Percentiles rank a stretch among this genome's conserved stretches.
phyloP scores from a whole-genome alignment of 768 basidiomycete species.

The Boletus subparvulus region DNA sequence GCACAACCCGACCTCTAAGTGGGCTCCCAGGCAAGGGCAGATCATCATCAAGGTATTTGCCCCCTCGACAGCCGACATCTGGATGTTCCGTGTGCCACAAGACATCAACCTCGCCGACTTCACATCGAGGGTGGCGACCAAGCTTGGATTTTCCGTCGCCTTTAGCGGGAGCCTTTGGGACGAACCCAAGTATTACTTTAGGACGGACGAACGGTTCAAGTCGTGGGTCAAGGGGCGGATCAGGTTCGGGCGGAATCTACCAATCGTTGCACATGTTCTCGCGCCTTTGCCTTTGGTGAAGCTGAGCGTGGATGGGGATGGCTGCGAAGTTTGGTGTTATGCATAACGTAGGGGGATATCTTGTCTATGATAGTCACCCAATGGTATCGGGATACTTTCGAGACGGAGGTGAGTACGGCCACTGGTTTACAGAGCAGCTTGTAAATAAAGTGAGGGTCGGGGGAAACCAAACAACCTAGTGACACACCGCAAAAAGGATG shows the following conservation, averaged over 20 bases:
- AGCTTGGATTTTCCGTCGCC: conserved; percentile 37
- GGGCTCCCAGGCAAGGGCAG: conserved; percentile 35
- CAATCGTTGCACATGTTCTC: conserved; percentile 33
- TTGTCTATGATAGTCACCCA: not conserved
- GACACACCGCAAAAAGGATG: not conserved
- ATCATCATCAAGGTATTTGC: conserved; percentile 42
- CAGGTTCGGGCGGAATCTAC: conserved; percentile 36
- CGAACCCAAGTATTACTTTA: conserved; percentile 29
- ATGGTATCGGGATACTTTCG: not conserved
- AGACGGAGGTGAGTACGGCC: too few species aligned
- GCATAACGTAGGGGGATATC: not conserved
- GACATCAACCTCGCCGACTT: conserved; percentile 32
- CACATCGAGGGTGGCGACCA: conserved; percentile 31
- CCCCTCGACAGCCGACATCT: conserved; percentile 40
- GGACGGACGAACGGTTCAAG: conserved; percentile 33
- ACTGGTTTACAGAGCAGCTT: not conserved
- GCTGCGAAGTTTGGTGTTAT: conserved; percentile 26
- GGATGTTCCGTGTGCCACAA: conserved; percentile 38
- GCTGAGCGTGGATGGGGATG: conserved; percentile 15
- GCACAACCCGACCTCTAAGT: conserved; percentile 15
- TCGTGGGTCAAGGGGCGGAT: conserved; percentile 35
- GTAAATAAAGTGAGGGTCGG: not conserved
- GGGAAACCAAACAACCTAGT: not conserved
- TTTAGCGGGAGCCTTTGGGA: conserved; percentile 35
- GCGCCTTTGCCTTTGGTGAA: conserved; percentile 15